Base-by-base conservation (phyloP, 495 filamentous ascomycete genomes). In the Penicillium canescens region DNA sequence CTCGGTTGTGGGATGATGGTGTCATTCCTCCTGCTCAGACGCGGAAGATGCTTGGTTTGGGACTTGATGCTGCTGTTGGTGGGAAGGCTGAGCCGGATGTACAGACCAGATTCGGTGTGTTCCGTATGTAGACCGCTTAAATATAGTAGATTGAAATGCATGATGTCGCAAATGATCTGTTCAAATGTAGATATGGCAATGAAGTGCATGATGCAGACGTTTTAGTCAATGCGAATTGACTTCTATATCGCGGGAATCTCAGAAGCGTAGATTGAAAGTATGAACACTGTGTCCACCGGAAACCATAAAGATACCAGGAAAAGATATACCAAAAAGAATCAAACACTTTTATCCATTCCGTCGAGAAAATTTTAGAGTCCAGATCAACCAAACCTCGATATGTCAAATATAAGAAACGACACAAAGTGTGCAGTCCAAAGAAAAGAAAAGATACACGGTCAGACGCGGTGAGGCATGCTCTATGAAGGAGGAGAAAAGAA, bases 1-100 rank as follows among this genome's bases (percentile, higher is more conserved):
- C 94, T 14, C 82, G 95, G 49, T 65, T 98, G 55, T 98, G 94
- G 94, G 93, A 98, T 67, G 94, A 98, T 65, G 94, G 94, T 3
- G 82, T 98, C 3, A 96, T 98, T 52, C 89, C 89, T 0, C 94
- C 94, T 0, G 82, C 85, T 45, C 91, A 98, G 63, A 98, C 94
- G 38, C 78, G 94, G 68, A 74, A 78, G 35, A 88, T 96, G 52
- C 72, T 98, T 12, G 94, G 92, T 0, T 65, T 98, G 56, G 90
- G 91, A 2, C 72, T 98, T 70, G 79, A 81, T 58, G 90, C 89
- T 61, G 91, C 92, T 16, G 66, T 91, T 61, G 83, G 86, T 16
- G 89, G 90, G 11, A 77, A 78, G 61, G 76, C 78, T 39, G 74
- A 83, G 52, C 60, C 74, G 42, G 80, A 82, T 28, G 69, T 74